These are phyloP conservation scores for Cordyceps militaris DNA, from an alignment of 2,329 filamentous ascomycete genomes.

Conservation along the genomic window DNA sequence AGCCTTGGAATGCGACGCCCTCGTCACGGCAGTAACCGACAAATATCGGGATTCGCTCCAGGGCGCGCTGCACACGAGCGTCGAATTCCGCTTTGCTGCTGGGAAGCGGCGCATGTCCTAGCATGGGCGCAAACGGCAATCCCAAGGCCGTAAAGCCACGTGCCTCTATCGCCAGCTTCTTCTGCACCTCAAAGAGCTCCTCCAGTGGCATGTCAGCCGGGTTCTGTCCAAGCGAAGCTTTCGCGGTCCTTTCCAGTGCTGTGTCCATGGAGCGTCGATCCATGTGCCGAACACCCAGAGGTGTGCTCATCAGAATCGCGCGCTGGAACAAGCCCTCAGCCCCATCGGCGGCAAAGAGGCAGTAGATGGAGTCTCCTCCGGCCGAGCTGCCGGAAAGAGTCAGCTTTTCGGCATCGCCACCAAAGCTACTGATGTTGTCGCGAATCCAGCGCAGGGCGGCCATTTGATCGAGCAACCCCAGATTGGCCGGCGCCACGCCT, in stretches of 20 bases:
- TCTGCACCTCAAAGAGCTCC: slow-evolving; percentile 11
- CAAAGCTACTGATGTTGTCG: slow-evolving; percentile 57
- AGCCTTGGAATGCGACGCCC: slow-evolving; percentile 8
- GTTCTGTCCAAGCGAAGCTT: neutral
- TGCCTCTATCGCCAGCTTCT: slow-evolving; percentile 7
- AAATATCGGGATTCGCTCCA: slow-evolving; percentile 1
- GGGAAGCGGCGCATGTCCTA: slow-evolving; percentile 10
- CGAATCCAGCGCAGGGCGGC: slow-evolving; percentile 54
- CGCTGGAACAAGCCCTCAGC: slow-evolving; percentile 14
- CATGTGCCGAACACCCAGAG: slow-evolving; percentile 10
- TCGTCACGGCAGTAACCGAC: slow-evolving; percentile 11
- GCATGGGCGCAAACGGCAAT: slow-evolving; percentile 11
- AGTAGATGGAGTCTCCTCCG: slow-evolving; percentile 42
- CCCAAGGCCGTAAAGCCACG: neutral
- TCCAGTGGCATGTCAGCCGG: neutral
- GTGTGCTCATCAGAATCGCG: slow-evolving; percentile 16
- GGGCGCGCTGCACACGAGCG: neutral
- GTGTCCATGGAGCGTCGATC: slow-evolving; percentile 11
- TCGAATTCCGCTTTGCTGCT: neutral
- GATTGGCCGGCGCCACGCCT: slow-evolving; percentile 32
- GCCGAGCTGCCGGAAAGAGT: slow-evolving; percentile 57
- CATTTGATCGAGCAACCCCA: slow-evolving; percentile 54
- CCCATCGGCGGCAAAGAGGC: slow-evolving; percentile 12
- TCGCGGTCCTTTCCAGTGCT: slow-evolving; percentile 1
- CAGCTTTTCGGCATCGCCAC: slow-evolving; percentile 55